Evolutionary conservation across 2,329 filamentous ascomycete species (phyloP).

Genomic region (Paracoccidioides brasiliensis): DNA sequence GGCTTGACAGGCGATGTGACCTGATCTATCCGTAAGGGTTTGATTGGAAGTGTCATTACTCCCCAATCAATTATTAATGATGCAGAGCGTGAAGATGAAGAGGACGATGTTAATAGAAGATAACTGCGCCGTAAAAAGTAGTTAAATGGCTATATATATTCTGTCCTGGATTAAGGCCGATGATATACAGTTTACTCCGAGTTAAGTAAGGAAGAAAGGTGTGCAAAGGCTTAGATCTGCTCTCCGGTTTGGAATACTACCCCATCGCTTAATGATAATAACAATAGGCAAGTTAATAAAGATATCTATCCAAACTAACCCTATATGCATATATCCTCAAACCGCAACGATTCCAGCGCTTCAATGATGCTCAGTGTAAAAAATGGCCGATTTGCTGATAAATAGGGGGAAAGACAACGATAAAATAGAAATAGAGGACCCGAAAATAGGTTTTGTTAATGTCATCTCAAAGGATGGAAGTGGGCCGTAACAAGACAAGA

Average conservation of each 20-base stretch:
- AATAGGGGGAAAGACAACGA: neutral
- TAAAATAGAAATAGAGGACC: neutral
- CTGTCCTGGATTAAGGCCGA: too few species aligned
- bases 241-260: neutral
- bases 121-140: too few species aligned
- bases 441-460: neutral
- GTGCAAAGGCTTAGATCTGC: neutral
- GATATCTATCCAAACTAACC: conserved; percentile 2
- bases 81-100: too few species aligned
- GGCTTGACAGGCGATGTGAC: too few species aligned
- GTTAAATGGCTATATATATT: too few species aligned
- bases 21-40: too few species aligned
- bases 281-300: neutral
- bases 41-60: too few species aligned
- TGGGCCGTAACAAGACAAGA: neutral
- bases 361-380: neutral
- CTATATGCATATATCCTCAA: neutral
- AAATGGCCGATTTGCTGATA: neutral
- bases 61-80: too few species aligned
- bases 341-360: neutral
- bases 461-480: neutral
- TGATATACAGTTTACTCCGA: too few species aligned
- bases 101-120: too few species aligned
- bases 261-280: neutral
- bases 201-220: too few species aligned